phyloP scores from a whole-genome alignment of 352 stramenopile genomes.

The Phytophthora europaea region DNA sequence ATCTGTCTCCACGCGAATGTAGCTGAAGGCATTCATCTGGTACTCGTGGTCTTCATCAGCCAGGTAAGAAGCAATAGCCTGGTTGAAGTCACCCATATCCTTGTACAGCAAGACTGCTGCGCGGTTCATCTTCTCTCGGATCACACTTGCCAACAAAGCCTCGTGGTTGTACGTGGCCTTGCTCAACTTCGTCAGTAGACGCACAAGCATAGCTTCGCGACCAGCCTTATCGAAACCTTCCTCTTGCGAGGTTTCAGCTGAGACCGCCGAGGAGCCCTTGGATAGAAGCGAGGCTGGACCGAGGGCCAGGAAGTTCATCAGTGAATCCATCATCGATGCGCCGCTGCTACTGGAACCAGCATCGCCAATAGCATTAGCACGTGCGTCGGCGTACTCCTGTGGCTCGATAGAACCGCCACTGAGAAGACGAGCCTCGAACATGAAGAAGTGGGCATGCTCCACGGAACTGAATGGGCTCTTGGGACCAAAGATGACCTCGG shows the following conservation, averaged over 20 bases:
- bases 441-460: slow-evolving; percentile 91
- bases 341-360: slow-evolving; percentile 49
- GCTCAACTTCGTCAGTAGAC: slow-evolving; percentile 85
- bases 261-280: slow-evolving; percentile 49
- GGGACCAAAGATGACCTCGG: slow-evolving; percentile 81
- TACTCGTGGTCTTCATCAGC: slow-evolving; percentile 85
- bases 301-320: slow-evolving; percentile 90
- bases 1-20: slow-evolving; percentile 77
- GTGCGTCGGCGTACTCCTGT: slow-evolving; percentile 83
- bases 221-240: slow-evolving; percentile 88
- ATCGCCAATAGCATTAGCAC: slow-evolving; percentile 62
- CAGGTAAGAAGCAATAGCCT: slow-evolving; percentile 85
- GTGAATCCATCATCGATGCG: slow-evolving; percentile 86
- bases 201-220: slow-evolving; percentile 86
- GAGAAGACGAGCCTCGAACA: slow-evolving; percentile 90
- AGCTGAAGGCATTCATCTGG: slow-evolving; percentile 87
- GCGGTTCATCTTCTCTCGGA: slow-evolving; percentile 83
- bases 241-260: slow-evolving; percentile 68
- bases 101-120: slow-evolving; percentile 87
- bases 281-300: slow-evolving; percentile 74
- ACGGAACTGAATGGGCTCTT: slow-evolving; percentile 78
- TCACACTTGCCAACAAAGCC: slow-evolving; percentile 77
- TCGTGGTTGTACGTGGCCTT: slow-evolving; percentile 86
- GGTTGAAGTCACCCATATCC: slow-evolving; percentile 75
- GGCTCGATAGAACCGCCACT: slow-evolving; percentile 87